Percentiles rank a stretch among this genome's conserved stretches.
Conservation (phyloP, 2,329 filamentous ascomycete genomes). For the Thermoascus crustaceus region DNA sequence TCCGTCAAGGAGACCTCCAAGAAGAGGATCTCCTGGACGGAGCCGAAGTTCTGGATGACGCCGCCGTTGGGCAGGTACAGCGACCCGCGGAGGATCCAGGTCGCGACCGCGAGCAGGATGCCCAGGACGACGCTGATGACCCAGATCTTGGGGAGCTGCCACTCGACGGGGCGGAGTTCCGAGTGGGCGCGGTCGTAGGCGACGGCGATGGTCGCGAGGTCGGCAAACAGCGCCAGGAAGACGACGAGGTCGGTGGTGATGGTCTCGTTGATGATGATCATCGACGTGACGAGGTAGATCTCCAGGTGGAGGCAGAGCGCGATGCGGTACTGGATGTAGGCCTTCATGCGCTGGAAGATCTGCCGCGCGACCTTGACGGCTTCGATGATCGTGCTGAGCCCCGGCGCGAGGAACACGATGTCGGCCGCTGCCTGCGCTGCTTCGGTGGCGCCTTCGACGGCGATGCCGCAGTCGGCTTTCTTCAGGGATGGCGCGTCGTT, state of each 20-base stretch:
- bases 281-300: conserved; percentile 63
- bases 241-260: conserved; percentile 61
- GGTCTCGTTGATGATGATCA: conserved; percentile 68
- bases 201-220: conserved; percentile 65
- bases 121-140: conserved; percentile 51
- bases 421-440: conserved; percentile 60
- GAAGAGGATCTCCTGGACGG: conserved; percentile 68
- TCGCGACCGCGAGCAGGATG: conserved; percentile 55
- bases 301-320: conserved; percentile 61
- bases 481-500: conserved; percentile 62
- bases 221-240: conserved; percentile 66
- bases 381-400: conserved; percentile 58
- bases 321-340: conserved; percentile 65
- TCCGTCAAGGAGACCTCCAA: conserved; percentile 78
- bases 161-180: conserved; percentile 62
- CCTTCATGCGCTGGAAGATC: conserved; percentile 66
- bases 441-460: conserved; percentile 59
- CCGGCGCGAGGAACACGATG: conserved; percentile 63
- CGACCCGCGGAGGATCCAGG: conserved; percentile 61
- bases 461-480: conserved; percentile 62
- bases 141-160: conserved; percentile 70
- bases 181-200: conserved; percentile 68
- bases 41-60: conserved; percentile 61
- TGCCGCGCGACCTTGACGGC: conserved; percentile 62
- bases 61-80: conserved; percentile 59